phyloP scores from a whole-genome alignment of 2,329 filamentous ascomycete genomes.

The Fusarium protoensiforme region DNA sequence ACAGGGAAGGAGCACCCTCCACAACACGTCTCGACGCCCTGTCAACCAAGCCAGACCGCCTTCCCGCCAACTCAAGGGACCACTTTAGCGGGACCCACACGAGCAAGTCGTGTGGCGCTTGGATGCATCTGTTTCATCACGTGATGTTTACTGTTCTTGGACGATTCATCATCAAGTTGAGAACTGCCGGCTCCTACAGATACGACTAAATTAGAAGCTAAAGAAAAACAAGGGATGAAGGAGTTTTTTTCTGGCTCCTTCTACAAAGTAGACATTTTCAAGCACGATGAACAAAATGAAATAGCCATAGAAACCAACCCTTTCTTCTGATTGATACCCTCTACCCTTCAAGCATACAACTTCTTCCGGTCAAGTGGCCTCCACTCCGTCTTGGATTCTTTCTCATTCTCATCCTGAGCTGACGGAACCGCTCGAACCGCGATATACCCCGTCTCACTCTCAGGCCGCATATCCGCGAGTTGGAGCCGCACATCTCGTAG shows the following conservation, averaged over 20 bases:
- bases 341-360: background rate
- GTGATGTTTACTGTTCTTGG: slow-evolving; percentile 6
- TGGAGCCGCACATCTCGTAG: background rate
- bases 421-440: background rate
- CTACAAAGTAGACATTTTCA: background rate
- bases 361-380: background rate
- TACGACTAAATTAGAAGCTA: background rate
- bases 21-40: slow-evolving; percentile 31
- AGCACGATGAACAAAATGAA: background rate
- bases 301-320: background rate
- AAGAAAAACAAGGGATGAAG: background rate
- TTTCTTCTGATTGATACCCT: background rate
- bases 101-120: slow-evolving; percentile 23
- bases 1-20: slow-evolving; percentile 29
- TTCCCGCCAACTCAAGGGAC: slow-evolving; percentile 33
- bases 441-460: background rate
- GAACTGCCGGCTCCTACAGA: background rate
- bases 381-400: background rate
- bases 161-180: background rate
- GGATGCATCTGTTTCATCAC: slow-evolving; percentile 29
- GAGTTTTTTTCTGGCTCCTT: background rate
- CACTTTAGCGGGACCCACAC: slow-evolving; percentile 31
- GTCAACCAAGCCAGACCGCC: slow-evolving; percentile 44
- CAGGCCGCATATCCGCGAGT: background rate
- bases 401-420: background rate